A percentile compares a stretch with the other conserved stretches of the same genome.
These are phyloP conservation scores for Skeletonema costatum DNA, from an alignment of 108 stramenopile species.

Conservation along the genomic window DNA sequence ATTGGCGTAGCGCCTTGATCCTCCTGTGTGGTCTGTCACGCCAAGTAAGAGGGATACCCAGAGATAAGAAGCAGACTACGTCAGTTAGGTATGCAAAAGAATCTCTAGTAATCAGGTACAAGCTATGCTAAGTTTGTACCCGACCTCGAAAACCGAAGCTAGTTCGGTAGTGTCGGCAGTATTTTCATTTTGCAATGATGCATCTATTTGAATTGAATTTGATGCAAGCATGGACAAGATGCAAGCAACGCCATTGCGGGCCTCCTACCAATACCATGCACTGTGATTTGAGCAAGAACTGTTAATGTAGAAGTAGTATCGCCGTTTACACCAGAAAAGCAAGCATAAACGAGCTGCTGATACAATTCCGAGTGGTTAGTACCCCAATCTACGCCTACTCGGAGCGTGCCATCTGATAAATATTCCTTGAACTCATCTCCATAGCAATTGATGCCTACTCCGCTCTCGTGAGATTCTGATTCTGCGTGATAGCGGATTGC, in stretches of 20 bases:
- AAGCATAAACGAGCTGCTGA: neutral
- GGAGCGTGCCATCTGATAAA: neutral
- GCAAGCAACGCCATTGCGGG: constrained; percentile 7
- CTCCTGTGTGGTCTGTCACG: too few relatives aligned
- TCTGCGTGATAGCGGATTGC: constrained; percentile 32
- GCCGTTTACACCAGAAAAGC: neutral
- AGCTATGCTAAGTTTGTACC: too few relatives aligned
- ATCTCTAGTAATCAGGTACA: too few relatives aligned
- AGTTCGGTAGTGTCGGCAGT: neutral
- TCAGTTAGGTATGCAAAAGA: too few relatives aligned
- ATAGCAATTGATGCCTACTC: neutral
- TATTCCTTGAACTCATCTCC: neutral
- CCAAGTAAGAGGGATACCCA: too few relatives aligned
- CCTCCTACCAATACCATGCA: constrained; percentile 4
- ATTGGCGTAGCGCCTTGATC: too few relatives aligned
- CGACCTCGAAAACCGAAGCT: too few relatives aligned
- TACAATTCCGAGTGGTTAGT: neutral
- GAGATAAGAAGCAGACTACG: too few relatives aligned
- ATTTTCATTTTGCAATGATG: neutral
- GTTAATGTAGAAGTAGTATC: neutral
- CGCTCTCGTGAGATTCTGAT: neutral
- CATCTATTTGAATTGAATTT: neutral
- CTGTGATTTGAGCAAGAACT: neutral
- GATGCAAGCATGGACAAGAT: constrained; percentile 15
- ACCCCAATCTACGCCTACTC: constrained; percentile 8